These are phyloP conservation scores for Candida golubevii DNA, from an alignment of 805 yeast genomes.

Conservation along the genomic window DNA sequence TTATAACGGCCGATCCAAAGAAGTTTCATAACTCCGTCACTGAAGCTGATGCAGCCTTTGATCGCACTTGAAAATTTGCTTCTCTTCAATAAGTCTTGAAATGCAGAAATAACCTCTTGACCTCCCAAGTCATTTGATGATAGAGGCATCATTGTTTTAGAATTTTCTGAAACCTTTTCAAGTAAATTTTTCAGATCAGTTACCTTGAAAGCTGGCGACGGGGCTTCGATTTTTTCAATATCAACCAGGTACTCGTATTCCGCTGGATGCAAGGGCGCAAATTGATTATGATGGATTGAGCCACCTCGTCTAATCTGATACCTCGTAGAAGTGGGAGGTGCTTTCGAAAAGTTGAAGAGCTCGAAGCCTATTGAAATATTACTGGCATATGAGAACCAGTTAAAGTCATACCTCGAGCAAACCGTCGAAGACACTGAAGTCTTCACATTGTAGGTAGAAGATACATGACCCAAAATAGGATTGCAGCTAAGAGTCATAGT, in stretches of 20 bases:
- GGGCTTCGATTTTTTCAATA: too few relatives aligned
- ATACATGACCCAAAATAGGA: constrained; percentile 85
- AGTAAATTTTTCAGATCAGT: too few relatives aligned
- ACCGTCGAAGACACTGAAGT: constrained; percentile 73
- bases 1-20: constrained; percentile 87
- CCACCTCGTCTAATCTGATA: not conserved
- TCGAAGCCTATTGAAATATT: constrained; percentile 85
- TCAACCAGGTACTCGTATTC: not conserved
- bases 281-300: constrained; percentile 13
- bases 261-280: constrained; percentile 9
- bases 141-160: too few relatives aligned
- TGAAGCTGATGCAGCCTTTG: constrained; percentile 67
- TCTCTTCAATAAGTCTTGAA: constrained; percentile 46
- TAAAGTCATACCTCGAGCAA: constrained; percentile 83
- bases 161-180: too few relatives aligned
- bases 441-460: constrained; percentile 82
- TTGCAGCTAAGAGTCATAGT: constrained; percentile 83
- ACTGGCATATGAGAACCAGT: constrained; percentile 84
- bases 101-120: constrained; percentile 42
- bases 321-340: constrained; percentile 1
- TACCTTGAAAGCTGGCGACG: too few relatives aligned
- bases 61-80: constrained; percentile 66
- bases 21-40: constrained; percentile 54
- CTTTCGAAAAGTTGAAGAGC: constrained; percentile 53
- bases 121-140: not conserved